Evolutionary conservation across 2,329 filamentous ascomycete genomes (phyloP).

Genomic region (Sporothrix protearum): DNA sequence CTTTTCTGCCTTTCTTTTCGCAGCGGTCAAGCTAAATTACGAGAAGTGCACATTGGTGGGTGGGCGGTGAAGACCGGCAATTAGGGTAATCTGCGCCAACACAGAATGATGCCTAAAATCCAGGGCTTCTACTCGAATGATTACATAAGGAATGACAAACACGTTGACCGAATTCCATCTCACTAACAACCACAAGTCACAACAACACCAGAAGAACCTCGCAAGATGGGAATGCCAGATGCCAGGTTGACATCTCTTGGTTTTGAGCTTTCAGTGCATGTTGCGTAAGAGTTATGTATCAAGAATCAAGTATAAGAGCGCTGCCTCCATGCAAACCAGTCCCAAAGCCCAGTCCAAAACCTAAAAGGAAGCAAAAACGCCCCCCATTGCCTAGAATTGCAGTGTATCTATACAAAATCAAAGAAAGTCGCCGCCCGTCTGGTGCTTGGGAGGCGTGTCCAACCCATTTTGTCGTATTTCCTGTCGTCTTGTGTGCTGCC

Average conservation of each 20-base stretch:
- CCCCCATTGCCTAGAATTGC: not conserved
- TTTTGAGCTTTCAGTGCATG: not conserved
- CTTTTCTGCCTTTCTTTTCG: conserved; percentile 3
- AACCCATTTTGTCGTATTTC: not conserved
- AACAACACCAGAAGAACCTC: not conserved
- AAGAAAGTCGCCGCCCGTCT: not conserved
- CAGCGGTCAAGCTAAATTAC: not conserved
- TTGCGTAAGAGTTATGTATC: not conserved
- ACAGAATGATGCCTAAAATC: conserved; percentile 14
- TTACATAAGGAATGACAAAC: conserved; percentile 13
- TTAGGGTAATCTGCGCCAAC: conserved; percentile 45
- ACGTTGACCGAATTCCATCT: not conserved
- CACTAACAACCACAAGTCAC: not conserved
- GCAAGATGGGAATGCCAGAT: not conserved
- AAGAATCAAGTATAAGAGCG: not conserved
- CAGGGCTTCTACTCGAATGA: not conserved
- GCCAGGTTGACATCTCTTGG: not conserved
- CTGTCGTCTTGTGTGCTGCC: not conserved
- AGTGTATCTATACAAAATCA: conserved; percentile 6
- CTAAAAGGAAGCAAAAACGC: not conserved
- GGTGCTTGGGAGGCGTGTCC: not conserved
- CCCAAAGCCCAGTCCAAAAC: conserved; percentile 6
- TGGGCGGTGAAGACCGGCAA: conserved; percentile 45
- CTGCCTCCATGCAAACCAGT: conserved; percentile 10
- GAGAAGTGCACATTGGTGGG: conserved; percentile 30